phyloP scores from a whole-genome alignment of 352 stramenopile species.

The Phytophthora boehmeriae region DNA sequence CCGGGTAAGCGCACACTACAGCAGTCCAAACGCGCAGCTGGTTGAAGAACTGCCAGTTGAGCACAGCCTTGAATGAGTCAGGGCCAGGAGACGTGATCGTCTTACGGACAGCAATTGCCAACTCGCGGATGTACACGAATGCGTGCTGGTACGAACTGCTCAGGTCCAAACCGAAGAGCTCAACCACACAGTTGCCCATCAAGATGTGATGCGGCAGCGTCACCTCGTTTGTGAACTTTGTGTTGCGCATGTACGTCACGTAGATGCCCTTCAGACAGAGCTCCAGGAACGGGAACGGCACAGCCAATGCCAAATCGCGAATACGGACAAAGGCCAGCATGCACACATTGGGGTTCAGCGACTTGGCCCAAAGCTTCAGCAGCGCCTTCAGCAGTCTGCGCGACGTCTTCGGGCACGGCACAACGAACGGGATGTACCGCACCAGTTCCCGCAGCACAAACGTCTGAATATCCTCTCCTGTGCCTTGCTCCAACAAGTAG shows the following conservation, averaged over 20 bases:
- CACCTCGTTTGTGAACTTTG: conserved; percentile 94
- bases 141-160: conserved; percentile 98
- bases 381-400: conserved; percentile 80
- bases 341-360: conserved; percentile 76
- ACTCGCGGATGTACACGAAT: conserved; percentile 99
- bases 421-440: conserved; percentile 76
- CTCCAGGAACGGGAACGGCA: conserved; percentile 98
- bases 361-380: conserved; percentile 88
- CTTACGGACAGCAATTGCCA: conserved; percentile 97
- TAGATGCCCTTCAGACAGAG: conserved; percentile 96
- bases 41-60: conserved; percentile 99
- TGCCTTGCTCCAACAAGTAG: conserved; percentile 92
- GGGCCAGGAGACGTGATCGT: conserved; percentile 95
- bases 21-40: conserved; percentile 97
- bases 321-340: conserved; percentile 97
- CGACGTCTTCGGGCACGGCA: conserved; percentile 71
- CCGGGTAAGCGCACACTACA: conserved; percentile 92
- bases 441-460: conserved; percentile 86
- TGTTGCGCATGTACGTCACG: conserved; percentile 95
- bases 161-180: conserved; percentile 97
- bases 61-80: conserved; percentile 88
- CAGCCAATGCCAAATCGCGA: conserved; percentile 92
- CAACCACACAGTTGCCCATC: conserved; percentile 98
- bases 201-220: conserved; percentile 87
- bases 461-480: conserved; percentile 72